Base-by-base conservation (phyloP, 2,329 filamentous ascomycete species). In the Hypoxylon sp. region DNA sequence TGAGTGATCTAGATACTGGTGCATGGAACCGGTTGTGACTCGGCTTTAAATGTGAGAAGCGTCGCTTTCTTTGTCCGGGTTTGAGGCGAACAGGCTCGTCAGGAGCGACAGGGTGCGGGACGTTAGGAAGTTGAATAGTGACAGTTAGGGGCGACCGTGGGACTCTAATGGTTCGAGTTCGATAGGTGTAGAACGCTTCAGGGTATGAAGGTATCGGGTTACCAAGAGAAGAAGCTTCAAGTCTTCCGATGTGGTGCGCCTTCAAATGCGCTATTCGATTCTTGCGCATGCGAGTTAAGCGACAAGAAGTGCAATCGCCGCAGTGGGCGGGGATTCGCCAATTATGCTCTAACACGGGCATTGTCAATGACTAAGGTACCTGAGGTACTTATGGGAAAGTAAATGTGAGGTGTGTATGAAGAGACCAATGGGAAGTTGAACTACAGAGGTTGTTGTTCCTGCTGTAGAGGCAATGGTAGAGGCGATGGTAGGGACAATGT, bases 91-190 rank as follows among this genome's bases (percentile, higher is more conserved):
- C 7, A 1, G 58, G 25, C 13, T 64, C 41, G 30, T 32, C 14
- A 14, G 65, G 63, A 7, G 32, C 14, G 25, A 69, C 63, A 30
- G 62, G 63, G 7, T 23, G 19, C 5, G 17, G 25, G 1, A 49
- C 23, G 11, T 49, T 17, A 3, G 65, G 65, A 21, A 70, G 25
- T 25, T 66, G 60, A 23, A 70, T 59, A 11, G 63, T 61, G 6
- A 70, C 68, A 19, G 62, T 32, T 60, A 45, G 50, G 1, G 41
- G 60, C 5, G 63, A 46, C 23, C 56, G 65, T 11, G 56, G 57
- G 11, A 51, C 9, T 43, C 38, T 46, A 38, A 66, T 45, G 19
- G 17, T 9, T 59, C 64, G 60, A 34, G 32, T 14, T 28, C 14
- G 34, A 32, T 50, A 28, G 21, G 55, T 11, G n/a, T n/a, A n/a